Evolutionary conservation across 208 protist genomes (phyloP).

Genomic region (Leishmania aethiopica): DNA sequence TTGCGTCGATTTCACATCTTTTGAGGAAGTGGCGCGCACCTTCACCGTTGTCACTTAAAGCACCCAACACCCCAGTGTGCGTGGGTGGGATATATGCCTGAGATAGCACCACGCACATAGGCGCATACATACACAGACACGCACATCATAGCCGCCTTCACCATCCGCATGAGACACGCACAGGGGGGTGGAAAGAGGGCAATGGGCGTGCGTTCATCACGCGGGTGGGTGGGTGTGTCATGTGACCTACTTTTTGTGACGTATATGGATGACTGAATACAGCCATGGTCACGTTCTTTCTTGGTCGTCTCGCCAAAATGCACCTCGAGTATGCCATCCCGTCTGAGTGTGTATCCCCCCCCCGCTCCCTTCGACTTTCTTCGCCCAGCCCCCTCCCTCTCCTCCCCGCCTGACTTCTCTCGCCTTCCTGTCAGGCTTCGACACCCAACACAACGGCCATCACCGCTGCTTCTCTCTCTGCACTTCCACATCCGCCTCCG

Average conservation of each 20-base stretch:
- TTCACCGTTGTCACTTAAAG: neutral
- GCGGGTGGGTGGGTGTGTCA: neutral
- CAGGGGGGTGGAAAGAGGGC: neutral
- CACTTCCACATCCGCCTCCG: neutral
- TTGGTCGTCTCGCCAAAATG: neutral
- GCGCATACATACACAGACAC: neutral
- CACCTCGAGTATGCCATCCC: neutral
- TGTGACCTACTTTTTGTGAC: neutral
- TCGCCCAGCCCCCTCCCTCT: neutral
- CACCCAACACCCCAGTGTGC: neutral
- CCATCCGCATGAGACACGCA: neutral
- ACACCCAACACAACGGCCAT: no score
- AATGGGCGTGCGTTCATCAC: neutral
- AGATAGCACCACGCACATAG: neutral
- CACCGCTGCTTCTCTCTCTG: neutral
- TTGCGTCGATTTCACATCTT: neutral
- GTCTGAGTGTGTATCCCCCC: neutral
- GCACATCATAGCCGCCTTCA: neutral
- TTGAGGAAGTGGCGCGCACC: neutral
- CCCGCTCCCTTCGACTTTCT: neutral
- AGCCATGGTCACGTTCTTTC: neutral
- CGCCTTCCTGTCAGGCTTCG: neutral
- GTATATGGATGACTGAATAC: neutral
- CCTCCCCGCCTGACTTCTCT: neutral
- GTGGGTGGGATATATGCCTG: neutral